Evolutionary conservation across 805 yeast species (phyloP), one percentile per base, ranked within the genome.

Genomic region (Jamesozyma spencerorum): DNA sequence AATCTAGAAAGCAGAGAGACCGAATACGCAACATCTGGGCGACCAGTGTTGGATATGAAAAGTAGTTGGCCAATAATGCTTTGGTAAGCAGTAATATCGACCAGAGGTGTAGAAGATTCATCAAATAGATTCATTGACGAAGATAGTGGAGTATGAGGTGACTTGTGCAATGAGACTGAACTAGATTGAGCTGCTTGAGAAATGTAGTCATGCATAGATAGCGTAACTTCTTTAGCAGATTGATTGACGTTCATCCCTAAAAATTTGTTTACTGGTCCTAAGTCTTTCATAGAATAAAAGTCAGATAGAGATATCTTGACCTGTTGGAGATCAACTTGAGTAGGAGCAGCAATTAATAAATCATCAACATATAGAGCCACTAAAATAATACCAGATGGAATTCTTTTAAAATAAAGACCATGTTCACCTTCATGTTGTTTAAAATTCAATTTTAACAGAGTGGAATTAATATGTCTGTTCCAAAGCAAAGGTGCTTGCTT

Each of bases 401-500:
- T 15, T 15, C 34, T 14, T 8, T 13, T 12, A 18, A 36, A 39
- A 24, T 39, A n/a, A n/a, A n/a, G n/a, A n/a, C n/a, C n/a, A n/a
- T n/a, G n/a, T n/a, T n/a, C n/a, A n/a, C n/a, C n/a, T 43, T 2
- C 31, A 18, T 40, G 40, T 6, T 34, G 39, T 4, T 2, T 28
- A 51, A 53, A 31, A 31, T 49, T 48, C 55, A 62, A 36, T 46
- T 37, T 7, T 50, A 48, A 14, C 47, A 53, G 46, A 54, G 52
- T 36, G 46, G 51, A 7, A 58, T 57, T 35, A 51, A 56, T 44
- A 50, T 52, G 44, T 51, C 57, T 47, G 51, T 53, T 41, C 62
- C 54, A 27, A 57, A 60, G 20, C 54, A 58, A 18, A 3, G 47
- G 50, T 2, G n/a, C n/a, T n/a, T n/a, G n/a, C n/a, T n/a, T n/a